Evolutionary conservation across 108 stramenopile genomes (phyloP), one percentile per base, ranked within the genome.

Genomic region (Skeletonema tropicum): DNA sequence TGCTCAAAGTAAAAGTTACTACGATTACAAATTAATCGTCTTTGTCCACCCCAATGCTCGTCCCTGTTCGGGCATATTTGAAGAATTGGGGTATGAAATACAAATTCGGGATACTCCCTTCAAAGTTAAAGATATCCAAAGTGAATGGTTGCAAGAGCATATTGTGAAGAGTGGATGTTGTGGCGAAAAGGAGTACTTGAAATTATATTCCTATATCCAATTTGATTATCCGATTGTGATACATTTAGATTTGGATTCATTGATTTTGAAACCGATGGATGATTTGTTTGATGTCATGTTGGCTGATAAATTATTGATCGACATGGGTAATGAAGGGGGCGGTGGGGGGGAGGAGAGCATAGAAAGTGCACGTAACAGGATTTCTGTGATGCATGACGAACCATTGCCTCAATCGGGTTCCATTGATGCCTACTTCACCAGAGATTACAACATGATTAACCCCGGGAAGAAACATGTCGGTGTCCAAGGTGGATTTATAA

Each of bases 111-210:
- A 88, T 13, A 87, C 88, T 12, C 88, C 90, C 26, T 92, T 96
- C 33, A 71, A 76, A n/a, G 92, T 96, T 1, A 60, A 85, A 26
- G 92, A 94, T 42, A 96, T 96, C 65, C 31, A 86, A 71, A 90
- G 91, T 26, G 73, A 92, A 9, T 96, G 87, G 71, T 57, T 97
- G 57, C 71, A 89, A 57, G 65, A 72, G 17, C 83, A 90, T 62
- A 87, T 97, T 62, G 68, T 74, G 33, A 85, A 85, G 25, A 94
- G 89, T 61, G 98, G 98, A 26, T 98, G 98, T 74, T 98, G 98
- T 85, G 98, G 98, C 1, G 92, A 95, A 70, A 88, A 87, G 65
- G 97, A 97, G 70, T 94, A 92, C 57, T 71, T 97, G 31, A 97
- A 97, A 71, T 71, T 97, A 23, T 96, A 95, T 73, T 69, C 95